phyloP scores from a whole-genome alignment of 2,329 filamentous ascomycete genomes.

The Fusarium sacchari region DNA sequence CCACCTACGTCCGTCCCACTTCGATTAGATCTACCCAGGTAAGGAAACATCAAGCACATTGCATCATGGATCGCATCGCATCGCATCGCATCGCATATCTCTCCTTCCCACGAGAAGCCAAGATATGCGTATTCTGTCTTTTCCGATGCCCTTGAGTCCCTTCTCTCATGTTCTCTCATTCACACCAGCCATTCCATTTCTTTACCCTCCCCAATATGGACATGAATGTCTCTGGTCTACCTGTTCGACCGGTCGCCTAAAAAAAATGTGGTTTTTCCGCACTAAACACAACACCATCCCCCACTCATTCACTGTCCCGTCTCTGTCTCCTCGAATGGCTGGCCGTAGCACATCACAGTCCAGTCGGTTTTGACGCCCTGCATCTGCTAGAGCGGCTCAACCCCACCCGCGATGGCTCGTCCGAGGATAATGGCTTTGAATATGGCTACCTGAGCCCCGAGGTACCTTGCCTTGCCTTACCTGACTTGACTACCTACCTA shows the following conservation, averaged over 20 bases:
- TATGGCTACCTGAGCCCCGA: conserved; percentile 1
- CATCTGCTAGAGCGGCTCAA: conserved; percentile 32
- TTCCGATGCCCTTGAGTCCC: not conserved
- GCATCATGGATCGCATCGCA: not conserved
- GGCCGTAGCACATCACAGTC: conserved; percentile 9
- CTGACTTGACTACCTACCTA: not conserved
- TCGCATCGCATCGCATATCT: not conserved
- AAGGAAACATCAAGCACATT: conserved; percentile 6
- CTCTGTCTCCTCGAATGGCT: not conserved
- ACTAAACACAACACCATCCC: conserved; percentile 39
- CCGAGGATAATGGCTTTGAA: conserved; percentile 4
- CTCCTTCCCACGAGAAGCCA: not conserved
- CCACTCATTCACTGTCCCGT: conserved; percentile 20
- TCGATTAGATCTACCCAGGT: conserved; percentile 11
- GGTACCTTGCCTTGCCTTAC: not conserved
- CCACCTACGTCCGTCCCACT: conserved; percentile 6
- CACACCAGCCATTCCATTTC: not conserved
- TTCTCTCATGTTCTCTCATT: not conserved
- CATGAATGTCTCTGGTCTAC: not conserved
- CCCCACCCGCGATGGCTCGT: conserved; percentile 33
- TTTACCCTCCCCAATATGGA: not conserved
- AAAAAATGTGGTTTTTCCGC: conserved; percentile 23
- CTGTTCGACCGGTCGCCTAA: conserved; percentile 12
- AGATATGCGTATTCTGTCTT: conserved; percentile 1
- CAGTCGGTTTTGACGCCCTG: conserved; percentile 29